A percentile compares a stretch with the other conserved stretches of the same genome.
Evolutionary conservation across 176 grass and related monocot species (phyloP).

Genomic region (Oryza meyeriana): DNA sequence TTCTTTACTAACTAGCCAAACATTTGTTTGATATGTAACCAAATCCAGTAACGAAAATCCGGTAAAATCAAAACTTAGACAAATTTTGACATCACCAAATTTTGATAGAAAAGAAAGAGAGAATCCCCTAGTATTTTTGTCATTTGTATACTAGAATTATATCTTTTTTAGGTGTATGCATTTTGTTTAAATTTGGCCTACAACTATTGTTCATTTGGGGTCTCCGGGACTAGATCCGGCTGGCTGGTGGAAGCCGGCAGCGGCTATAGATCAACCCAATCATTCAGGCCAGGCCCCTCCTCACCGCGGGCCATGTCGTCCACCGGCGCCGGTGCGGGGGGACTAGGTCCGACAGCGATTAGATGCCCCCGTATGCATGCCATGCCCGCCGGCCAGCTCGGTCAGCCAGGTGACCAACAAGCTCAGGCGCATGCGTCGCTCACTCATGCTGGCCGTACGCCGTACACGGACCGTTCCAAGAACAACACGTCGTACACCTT

Average conservation of each 20-base stretch:
- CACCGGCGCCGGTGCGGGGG: slow-evolving; percentile 10
- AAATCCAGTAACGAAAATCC: too few species aligned
- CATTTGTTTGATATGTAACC: too few species aligned
- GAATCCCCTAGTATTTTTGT: too few species aligned
- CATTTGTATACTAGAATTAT: too few species aligned
- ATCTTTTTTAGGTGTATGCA: too few species aligned
- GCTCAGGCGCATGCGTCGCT: neutral
- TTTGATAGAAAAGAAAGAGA: too few species aligned
- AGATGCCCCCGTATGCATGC: neutral
- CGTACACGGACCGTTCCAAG: neutral
- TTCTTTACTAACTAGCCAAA: too few species aligned
- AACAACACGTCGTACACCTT: slow-evolving; percentile 8
- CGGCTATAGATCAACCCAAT: neutral
- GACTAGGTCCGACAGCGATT: slow-evolving; percentile 41
- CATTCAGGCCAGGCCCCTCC: neutral
- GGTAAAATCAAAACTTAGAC: too few species aligned
- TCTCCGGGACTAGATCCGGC: neutral
- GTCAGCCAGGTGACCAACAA: neutral
- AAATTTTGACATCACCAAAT: too few species aligned
- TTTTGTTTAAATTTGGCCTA: too few species aligned
- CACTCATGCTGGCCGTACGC: neutral
- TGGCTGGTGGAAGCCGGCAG: neutral
- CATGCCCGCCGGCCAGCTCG: neutral
- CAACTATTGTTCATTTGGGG: neutral
- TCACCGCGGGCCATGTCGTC: neutral